Evolutionary conservation across 2,329 filamentous ascomycete genomes (phyloP).

Genomic region (Exophiala calicioides): DNA sequence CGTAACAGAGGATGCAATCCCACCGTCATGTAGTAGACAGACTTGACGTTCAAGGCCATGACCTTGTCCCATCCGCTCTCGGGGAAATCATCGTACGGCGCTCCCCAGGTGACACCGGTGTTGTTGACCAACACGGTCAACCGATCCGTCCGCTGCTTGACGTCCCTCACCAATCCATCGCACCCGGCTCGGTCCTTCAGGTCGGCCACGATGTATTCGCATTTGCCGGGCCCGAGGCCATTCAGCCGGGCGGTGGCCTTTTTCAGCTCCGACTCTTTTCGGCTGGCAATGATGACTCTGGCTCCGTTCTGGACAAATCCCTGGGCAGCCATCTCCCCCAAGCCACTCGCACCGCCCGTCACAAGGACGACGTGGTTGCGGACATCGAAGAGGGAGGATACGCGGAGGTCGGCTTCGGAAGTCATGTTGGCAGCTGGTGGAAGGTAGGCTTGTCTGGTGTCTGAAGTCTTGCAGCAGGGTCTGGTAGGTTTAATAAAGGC

Average conservation of each 20-base stretch:
- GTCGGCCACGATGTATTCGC: slow-evolving; percentile 53
- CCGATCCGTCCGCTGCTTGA: slow-evolving; percentile 45
- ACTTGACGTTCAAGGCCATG: slow-evolving; percentile 57
- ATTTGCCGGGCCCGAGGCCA: slow-evolving; percentile 53
- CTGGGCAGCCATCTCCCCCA: slow-evolving; percentile 56
- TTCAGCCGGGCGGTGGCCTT: slow-evolving; percentile 51
- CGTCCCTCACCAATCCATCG: slow-evolving; percentile 50
- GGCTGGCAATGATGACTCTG: slow-evolving; percentile 55
- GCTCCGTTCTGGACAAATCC: slow-evolving; percentile 56
- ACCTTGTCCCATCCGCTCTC: slow-evolving; percentile 60
- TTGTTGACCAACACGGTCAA: slow-evolving; percentile 53
- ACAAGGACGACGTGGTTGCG: slow-evolving; percentile 36
- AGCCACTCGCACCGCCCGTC: slow-evolving; percentile 35
- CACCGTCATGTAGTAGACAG: slow-evolving; percentile 50
- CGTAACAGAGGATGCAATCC: slow-evolving; percentile 51
- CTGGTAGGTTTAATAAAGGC: neutral
- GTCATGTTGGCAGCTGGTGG: slow-evolving; percentile 16
- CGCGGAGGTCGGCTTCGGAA: slow-evolving; percentile 30
- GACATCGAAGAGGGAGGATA: slow-evolving; percentile 34
- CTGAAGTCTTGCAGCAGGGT: neutral
- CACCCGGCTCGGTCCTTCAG: slow-evolving; percentile 56
- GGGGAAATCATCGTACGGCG: slow-evolving; percentile 59
- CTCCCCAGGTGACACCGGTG: slow-evolving; percentile 57
- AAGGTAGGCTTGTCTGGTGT: neutral
- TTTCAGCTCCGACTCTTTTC: slow-evolving; percentile 54